These are phyloP conservation scores for Biscutella laevigata DNA, from an alignment of 441 rosid species.

Conservation along the genomic window DNA sequence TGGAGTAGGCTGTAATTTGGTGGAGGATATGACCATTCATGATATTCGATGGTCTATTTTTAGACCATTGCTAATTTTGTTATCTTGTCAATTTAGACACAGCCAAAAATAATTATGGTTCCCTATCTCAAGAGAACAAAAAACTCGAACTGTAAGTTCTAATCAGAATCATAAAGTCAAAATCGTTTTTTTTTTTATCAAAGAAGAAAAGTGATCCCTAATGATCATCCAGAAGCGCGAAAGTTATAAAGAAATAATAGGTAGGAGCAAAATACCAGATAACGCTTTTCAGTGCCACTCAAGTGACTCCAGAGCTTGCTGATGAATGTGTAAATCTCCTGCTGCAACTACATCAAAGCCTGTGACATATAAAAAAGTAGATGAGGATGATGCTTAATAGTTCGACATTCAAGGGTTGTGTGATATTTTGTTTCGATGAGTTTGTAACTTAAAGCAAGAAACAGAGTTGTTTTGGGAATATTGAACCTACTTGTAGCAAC, in stretches of 20 bases:
- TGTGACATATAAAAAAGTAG: slow-evolving; percentile 24
- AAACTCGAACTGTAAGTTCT: not conserved
- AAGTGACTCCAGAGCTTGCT: slow-evolving; percentile 54
- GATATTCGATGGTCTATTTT: slow-evolving; percentile 20
- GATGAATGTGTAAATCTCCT: slow-evolving; percentile 65
- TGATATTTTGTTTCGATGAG: not conserved
- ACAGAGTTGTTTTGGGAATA: not conserved
- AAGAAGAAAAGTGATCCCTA: slow-evolving; percentile 14
- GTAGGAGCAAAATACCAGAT: slow-evolving; percentile 11
- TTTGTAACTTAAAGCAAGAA: slow-evolving; percentile 1
- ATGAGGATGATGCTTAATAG: not conserved
- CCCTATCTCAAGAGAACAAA: slow-evolving; percentile 16
- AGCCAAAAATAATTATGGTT: slow-evolving; percentile 22
- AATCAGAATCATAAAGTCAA: slow-evolving; percentile 9
- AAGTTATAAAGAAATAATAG: slow-evolving; percentile 2
- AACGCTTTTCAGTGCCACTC: slow-evolving; percentile 49
- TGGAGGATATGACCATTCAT: slow-evolving; percentile 19
- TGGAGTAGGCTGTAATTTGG: slow-evolving; percentile 21
- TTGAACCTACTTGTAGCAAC: slow-evolving; percentile 46
- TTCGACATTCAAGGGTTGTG: not conserved
- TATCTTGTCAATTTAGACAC: slow-evolving; percentile 16
- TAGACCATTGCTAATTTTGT: slow-evolving; percentile 24
- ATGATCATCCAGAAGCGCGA: not conserved
- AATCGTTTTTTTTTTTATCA: not conserved
- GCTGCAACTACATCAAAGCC: slow-evolving; percentile 90